Evolutionary conservation across 2,329 filamentous ascomycete species (phyloP), one percentile per base, ranked within the genome.

Genomic region (Fusarium luffae): DNA sequence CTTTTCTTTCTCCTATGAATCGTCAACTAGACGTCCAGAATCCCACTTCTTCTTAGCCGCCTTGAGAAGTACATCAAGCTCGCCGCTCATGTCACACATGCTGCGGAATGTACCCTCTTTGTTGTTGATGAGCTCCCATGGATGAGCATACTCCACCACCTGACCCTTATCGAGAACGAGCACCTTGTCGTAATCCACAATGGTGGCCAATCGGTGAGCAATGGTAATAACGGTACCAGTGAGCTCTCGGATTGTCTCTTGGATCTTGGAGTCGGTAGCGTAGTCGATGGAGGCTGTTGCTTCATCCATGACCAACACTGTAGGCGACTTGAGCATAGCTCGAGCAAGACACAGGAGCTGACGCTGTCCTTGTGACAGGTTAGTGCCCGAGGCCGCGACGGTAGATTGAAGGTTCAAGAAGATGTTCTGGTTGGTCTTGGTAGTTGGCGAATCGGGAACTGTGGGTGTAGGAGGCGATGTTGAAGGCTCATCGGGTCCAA

Each of bases 271-370:
- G 76, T 99, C 96, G 3, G 96, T 99, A 7, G 90, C 92, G 80
- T 98, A 98, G 82, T 99, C 96, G 76, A 99, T 98, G 0, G 93
- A 97, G 0, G 96, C 96, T 1, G 96, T 99, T 1, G 96, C 96
- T 83, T 99, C 96, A 80, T 99, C 96, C 96, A 99, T 98, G 77
- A 99, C 91, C n/a, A 99, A 85, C 3, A 99, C 94, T 70, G 92
- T 94, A 0, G 96, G 94, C 34, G 89, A 88, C 81, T 97, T 98
- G 68, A 99, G 90, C 72, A 99, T 89, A 0, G 96, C 96, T 58
- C 96, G 91, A 0, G 95, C 96, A 12, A 99, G 89, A 77, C 96
- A 99, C 59, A 99, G 85, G 12, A 99, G 90, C 80, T 99, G 96
- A 10, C 96, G 90, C 79, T 99, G 96, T 48, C 96, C 96, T 80